Base-by-base conservation (phyloP, 306 rosid genomes). In the Luffa acutangula region DNA sequence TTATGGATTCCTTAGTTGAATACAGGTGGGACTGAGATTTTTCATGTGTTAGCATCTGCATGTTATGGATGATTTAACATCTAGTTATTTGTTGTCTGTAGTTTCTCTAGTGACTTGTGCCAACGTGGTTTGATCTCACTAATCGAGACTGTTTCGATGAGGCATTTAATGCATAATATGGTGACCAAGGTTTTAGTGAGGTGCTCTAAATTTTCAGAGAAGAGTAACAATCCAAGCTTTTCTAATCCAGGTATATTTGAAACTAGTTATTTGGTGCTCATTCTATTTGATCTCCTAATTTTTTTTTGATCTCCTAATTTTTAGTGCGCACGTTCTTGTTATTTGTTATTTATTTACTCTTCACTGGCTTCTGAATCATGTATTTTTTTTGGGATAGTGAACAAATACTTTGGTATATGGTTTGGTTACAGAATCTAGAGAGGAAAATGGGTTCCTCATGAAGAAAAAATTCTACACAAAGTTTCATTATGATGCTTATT, bases 1-100 rank as follows among this genome's bases (percentile, higher is more conserved):
- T 94, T 82, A 78, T 94, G 90, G 95, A 88, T 54, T 88, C 97
- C 82, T 84, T 94, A 72, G 87, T 94, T 87, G 89, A 88, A 67
- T 84, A 83, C 85, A 87, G 98, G 98, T 94, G 85, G 81, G 87
- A n/a, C 77, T 67, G 31, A 58, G 39, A 74, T 79, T 17, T 80
- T 17, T 49, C 9, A 39, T 14, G 21, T 43, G 42, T 62, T 14
- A 36, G 59, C 84, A 58, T 59, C 66, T 79, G 69, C 41, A 39
- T 80, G 34, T 18, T 31, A 70, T 63, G 13, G 53, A 80, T 52
- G 71, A 45, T 77, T 60, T 80, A 69, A 82, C 69, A 64, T 37
- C 52, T 78, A 81, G 73, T 86, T 78, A 78, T 81, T 77, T 60
- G 25, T 33, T 66, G 36, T 18, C 78, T 86, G 88, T 93, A 94